Evolutionary conservation across 768 basidiomycete genomes (phyloP), one percentile per base, ranked within the genome.

Genomic region (Russula brevipes): DNA sequence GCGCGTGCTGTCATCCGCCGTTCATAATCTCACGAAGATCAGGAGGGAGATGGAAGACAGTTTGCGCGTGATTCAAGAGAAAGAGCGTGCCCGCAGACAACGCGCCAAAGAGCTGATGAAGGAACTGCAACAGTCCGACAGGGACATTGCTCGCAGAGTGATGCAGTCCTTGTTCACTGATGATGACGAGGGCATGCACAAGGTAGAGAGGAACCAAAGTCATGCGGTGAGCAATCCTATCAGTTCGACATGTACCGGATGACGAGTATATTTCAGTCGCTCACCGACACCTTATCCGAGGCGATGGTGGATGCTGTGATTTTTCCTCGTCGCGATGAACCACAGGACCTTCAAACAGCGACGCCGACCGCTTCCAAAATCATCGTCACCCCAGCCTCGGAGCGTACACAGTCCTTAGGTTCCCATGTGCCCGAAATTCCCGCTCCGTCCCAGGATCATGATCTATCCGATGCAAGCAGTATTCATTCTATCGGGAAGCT

Each of bases 1-100:
- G 16, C 84, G 91, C 24, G 78, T 85, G 5, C 75, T 94, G 17
- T 91, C 91, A 0, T 81, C 83, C 1, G 86, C 88, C 1, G 73
- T 89, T 10, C 76, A 83, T 55, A 83, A 80, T 59, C 70, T 91
- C 16, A 77, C 85, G 17, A 78, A 79, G 61, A 82, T 75, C 1
- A 76, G 85, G 41, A 64, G 81, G 54, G 88, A 90, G 67, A 75
- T 93, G 54, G 89, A 91, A 72, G 82, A 85, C 60, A 78, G 75
- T 36, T 75, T 84, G 44, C 77, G 74, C 36, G 55, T 75, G 2
- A 66, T 90, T 50, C 71, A 79, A 58, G 85, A 89, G 75, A 89
- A 85, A 70, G 86, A 89, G 59, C 69, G 70, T 11, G 80, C 79
- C 1, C 76, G 83, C 41, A 77, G 76, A 54, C 73, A 73, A 24